Base-by-base conservation (phyloP, 176 grass and related monocot genomes). In the Avena atlantica region DNA sequence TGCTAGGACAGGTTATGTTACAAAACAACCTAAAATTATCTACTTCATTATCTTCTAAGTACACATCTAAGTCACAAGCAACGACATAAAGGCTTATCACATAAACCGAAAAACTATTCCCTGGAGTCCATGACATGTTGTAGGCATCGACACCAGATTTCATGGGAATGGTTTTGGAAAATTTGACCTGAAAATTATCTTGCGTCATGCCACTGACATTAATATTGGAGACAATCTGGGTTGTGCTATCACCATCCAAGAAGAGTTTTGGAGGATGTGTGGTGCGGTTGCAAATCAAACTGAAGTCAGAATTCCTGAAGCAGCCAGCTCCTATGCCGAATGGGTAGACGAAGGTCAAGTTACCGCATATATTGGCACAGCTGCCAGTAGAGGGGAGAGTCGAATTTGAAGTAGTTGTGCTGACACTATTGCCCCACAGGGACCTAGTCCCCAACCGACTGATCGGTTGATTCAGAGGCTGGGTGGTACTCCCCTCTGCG, bases 41-140 rank as follows among this genome's bases (percentile, higher is more conserved):
- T 14, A 48, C 12, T 1, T 75, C 23, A 17, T 75, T 75, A 29
- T 25, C 47, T 50, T 52, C 47, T 23, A 75, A 75, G 72, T 52
- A 75, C n/a, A 75, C 47, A 52, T 75, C 72, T 23, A 75, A 51
- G 21, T 75, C 23, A 25, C 72, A 75, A 75, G 72, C 13, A 75
- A 51, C 6, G 45, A 75, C 3, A 52, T 13, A 27, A 75, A 75
- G 3, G 44, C 3, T 1, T 3, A 75, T 15, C 0, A 2, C 8
- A 0, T 1, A 24, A 10, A 52, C 12, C 3, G 47, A 16, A 75
- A 75, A 75, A 52, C 47, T 29, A 29, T 75, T 27, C 47, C 72
- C 47, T 6, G 72, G 72, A 52, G 47, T 75, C 72, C 72, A 75
- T 27, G 72, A 75, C 48, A 75, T 75, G 72, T 75, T 75, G 72